Base-by-base conservation (phyloP, 306 rosid genomes). In the Pueraria montana region DNA sequence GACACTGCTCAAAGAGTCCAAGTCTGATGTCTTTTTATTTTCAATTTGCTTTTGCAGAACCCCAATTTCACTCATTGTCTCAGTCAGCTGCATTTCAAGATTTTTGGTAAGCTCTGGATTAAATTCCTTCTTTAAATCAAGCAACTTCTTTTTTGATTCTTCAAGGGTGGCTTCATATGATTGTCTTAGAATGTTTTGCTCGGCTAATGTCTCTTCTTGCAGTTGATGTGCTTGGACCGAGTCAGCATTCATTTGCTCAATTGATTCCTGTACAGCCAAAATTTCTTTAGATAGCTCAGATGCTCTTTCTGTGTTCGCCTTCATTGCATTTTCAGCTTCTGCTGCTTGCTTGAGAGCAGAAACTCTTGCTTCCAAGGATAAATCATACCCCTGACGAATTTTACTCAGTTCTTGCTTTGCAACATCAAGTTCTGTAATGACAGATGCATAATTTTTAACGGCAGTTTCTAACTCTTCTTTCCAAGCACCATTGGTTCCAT, bases 361-460 rank as follows among this genome's bases (percentile, higher is more conserved):
- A 74, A 78, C 49, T 91, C 89, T 91, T 8, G 87, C 88, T 82
- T 91, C 93, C 78, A 78, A 40, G 23, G 91, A 84, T 64, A 84
- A 83, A 88, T 89, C 89, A 81, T 82, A 85, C 78, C 87, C 94
- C 81, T 91, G 93, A 59, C 86, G 91, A 8, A 87, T 48, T 72
- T 85, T 89, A 80, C 85, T 63, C 67, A 92, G 82, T 76, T 89
- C 93, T 79, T 92, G 90, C 86, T 93, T 93, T 2, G 94, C 91
- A 70, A 87, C 78, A 87, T 87, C 90, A 24, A 93, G 90, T 82
- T 93, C 93, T 40, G 83, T 76, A 50, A 87, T 82, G 23, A 87
- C 84, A 18, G 77, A 58, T 58, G 64, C 65, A 71, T 91, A 91
- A 66, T 84, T 88, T 46, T 83, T 79, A 77, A 91, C 82, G 38